Percentiles rank a stretch among this genome's conserved stretches.
Conservation (phyloP, 441 rosid genomes). For the Corymbia calophylla region DNA sequence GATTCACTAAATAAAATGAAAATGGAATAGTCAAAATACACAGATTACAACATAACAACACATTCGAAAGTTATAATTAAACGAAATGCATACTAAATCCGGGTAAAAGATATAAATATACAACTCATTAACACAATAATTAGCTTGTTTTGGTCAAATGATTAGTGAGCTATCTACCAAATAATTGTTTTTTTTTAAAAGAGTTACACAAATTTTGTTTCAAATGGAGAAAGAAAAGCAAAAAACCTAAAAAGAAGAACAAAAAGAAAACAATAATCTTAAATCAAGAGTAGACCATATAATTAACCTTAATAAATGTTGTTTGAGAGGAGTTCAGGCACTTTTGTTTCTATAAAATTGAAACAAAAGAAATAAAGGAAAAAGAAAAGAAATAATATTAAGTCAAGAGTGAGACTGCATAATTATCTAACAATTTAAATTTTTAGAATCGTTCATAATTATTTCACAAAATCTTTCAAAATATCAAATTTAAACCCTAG, state of each 20-base stretch:
- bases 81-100: too few relatives aligned
- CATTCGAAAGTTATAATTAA: too few relatives aligned
- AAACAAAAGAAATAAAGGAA: too few relatives aligned
- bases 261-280: background rate
- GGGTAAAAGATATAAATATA: too few relatives aligned
- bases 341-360: too few relatives aligned
- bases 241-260: background rate
- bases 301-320: background rate
- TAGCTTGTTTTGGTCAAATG: background rate
- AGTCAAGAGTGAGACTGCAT: rapidly evolving
- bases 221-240: background rate
- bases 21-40: rapidly evolving
- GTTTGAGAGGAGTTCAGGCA: background rate
- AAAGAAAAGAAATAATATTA: too few relatives aligned
- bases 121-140: background rate
- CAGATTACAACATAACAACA: background rate
- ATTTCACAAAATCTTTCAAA: rapidly evolving
- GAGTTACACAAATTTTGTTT: background rate
- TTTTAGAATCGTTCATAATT: rapidly evolving
- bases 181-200: too few relatives aligned
- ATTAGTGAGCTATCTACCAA: background rate
- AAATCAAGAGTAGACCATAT: background rate
- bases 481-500: background rate
- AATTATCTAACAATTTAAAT: rapidly evolving
- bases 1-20: background rate